These are phyloP conservation scores for Taxawa tesnikishii DNA, from an alignment of 2,329 filamentous ascomycete genomes.

Conservation along the genomic window DNA sequence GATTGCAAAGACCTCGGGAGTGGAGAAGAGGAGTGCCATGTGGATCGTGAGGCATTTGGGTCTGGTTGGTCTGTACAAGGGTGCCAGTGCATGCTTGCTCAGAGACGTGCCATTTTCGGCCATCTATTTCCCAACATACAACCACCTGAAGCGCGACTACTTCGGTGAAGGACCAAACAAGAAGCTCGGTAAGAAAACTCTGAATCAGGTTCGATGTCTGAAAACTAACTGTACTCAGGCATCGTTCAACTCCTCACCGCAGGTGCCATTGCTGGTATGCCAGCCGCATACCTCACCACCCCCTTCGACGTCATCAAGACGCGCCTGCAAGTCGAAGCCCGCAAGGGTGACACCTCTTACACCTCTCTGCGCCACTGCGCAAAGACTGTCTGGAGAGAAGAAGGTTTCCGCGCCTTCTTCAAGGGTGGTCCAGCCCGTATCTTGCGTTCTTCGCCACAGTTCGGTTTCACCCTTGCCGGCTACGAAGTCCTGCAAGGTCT, in stretches of 20 bases:
- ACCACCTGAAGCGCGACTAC: conserved; percentile 82
- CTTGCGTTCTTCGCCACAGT: conserved; percentile 87
- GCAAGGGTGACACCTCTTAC: conserved; percentile 86
- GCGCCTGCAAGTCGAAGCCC: conserved; percentile 88
- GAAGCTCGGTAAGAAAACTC: conserved; percentile 48
- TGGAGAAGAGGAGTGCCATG: conserved; percentile 81
- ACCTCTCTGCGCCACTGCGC: conserved; percentile 79
- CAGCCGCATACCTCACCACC: conserved; percentile 71
- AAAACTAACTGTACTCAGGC: no score
- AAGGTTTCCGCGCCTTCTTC: conserved; percentile 95
- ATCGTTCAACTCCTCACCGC: conserved; percentile 84
- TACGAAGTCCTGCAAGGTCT: conserved; percentile 82
- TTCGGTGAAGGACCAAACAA: conserved; percentile 83
- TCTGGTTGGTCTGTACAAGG: conserved; percentile 91
- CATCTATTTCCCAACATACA: conserved; percentile 97
- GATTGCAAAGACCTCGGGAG: conserved; percentile 68
- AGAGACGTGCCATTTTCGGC: conserved; percentile 96
- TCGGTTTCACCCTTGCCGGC: conserved; percentile 90
- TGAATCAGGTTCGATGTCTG: no score
- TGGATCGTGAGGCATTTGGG: conserved; percentile 97
- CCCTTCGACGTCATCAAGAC: conserved; percentile 99
- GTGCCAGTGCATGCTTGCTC: conserved; percentile 82
- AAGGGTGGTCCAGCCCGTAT: conserved; percentile 96
- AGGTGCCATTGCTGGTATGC: conserved; percentile 64
- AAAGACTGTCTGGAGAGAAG: conserved; percentile 70